Evolutionary conservation across 2,329 filamentous ascomycete genomes (phyloP).

Genomic region (Nectriaceae sp.): DNA sequence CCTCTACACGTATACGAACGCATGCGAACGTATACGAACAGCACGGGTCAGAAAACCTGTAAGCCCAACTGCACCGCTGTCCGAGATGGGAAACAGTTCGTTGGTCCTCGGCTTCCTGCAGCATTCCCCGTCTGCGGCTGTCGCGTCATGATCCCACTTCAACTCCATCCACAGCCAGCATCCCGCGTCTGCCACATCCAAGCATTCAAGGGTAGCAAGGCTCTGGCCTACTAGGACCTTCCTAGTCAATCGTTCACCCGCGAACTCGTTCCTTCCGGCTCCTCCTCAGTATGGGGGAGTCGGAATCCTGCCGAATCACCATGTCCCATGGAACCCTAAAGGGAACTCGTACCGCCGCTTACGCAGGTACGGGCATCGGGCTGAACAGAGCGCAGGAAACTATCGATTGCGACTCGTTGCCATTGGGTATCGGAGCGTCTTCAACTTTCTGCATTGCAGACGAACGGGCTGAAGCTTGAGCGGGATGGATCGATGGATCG

Average conservation of each 20-base stretch:
- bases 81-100: neutral
- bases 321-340: neutral
- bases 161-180: neutral
- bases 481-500: neutral
- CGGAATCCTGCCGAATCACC: neutral
- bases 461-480: conserved; percentile 1
- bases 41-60: too few relatives aligned
- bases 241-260: neutral
- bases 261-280: neutral
- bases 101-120: neutral
- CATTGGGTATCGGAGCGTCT: neutral
- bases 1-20: neutral
- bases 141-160: neutral
- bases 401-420: conserved; percentile 14
- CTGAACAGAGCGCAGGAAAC: conserved; percentile 16
- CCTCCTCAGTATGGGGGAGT: neutral
- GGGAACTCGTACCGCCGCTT: conserved; percentile 23
- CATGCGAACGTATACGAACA: neutral
- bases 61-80: too few relatives aligned
- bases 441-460: neutral
- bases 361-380: conserved; percentile 26
- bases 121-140: neutral
- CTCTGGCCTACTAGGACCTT: neutral
- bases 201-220: neutral
- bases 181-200: neutral